Conservation (phyloP, 148 eudicot species). For the Arbutus unedo region DNA sequence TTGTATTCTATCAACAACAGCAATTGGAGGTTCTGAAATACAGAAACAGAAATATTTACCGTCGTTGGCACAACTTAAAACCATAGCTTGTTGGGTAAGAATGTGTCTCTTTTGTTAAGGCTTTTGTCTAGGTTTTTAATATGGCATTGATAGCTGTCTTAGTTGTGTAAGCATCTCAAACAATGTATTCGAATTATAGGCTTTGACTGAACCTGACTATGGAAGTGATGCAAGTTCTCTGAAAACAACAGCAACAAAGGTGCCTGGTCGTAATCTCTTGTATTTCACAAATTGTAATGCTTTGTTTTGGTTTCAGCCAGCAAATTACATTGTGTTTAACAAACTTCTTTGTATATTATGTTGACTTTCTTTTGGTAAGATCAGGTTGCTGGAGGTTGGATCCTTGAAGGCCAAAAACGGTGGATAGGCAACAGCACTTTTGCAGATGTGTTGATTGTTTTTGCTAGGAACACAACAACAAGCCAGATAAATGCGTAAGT, state of each 20-base stretch:
- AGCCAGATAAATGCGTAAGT: constrained; percentile 89
- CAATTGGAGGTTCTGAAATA: constrained; percentile 73
- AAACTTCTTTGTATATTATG: neutral
- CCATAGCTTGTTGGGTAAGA: constrained; percentile 87
- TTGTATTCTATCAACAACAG: constrained; percentile 44
- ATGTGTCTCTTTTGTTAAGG: neutral
- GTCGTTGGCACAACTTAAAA: constrained; percentile 66
- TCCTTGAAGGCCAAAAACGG: constrained; percentile 92
- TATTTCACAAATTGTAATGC: neutral
- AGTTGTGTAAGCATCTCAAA: neutral
- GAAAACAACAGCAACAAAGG: constrained; percentile 88
- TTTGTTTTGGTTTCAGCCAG: neutral
- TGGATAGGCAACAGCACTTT: constrained; percentile 98
- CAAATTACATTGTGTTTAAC: neutral
- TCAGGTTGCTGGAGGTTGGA: constrained; percentile 96
- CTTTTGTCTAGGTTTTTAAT: neutral
- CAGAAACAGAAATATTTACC: constrained; percentile 88
- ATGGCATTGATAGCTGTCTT: neutral
- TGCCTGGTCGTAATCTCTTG: constrained; percentile 19
- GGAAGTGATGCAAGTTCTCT: constrained; percentile 97
- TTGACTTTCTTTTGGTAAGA: constrained; percentile 9
- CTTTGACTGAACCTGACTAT: constrained; percentile 89
- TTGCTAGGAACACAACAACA: constrained; percentile 70
- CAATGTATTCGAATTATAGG: constrained; percentile 35
- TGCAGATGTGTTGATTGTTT: constrained; percentile 81